Evolutionary conservation across 768 basidiomycete species (phyloP).

Genomic region (Calocybe gangraenosa): DNA sequence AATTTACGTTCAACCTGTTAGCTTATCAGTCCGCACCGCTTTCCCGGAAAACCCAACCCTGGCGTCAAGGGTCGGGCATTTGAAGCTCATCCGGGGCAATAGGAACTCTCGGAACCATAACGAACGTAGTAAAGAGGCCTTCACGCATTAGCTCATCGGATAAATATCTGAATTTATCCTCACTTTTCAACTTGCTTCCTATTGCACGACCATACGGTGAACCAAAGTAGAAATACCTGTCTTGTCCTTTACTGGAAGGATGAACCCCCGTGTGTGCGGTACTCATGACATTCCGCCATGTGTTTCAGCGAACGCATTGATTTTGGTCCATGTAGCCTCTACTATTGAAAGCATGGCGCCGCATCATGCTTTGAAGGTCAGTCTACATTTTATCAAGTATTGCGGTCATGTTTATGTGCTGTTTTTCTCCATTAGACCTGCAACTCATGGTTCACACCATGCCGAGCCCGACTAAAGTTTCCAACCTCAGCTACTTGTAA

Average conservation of each 20-base stretch:
- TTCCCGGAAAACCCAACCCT: too few relatives aligned
- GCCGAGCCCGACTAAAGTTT: background rate
- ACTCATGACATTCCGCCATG: conserved; percentile 9
- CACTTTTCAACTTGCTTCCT: background rate
- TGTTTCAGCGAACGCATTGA: background rate
- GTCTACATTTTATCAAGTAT: background rate
- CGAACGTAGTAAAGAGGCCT: too few relatives aligned
- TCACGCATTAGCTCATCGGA: conserved; percentile 4
- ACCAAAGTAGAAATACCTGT: background rate
- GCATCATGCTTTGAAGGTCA: background rate
- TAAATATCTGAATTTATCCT: conserved; percentile 4
- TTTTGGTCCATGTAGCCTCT: background rate
- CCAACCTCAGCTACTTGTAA: background rate
- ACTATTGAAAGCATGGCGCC: background rate
- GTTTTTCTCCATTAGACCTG: background rate
- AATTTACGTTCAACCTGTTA: too few relatives aligned
- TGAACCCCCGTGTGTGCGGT: background rate
- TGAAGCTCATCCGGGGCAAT: too few relatives aligned
- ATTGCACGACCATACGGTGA: conserved; percentile 6
- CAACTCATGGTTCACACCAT: background rate
- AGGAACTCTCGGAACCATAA: too few relatives aligned
- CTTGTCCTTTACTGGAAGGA: background rate
- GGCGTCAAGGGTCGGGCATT: too few relatives aligned
- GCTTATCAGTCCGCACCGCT: too few relatives aligned
- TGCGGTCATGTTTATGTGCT: background rate